phyloP scores from a whole-genome alignment of 768 basidiomycete genomes.

The Lactarius deliciosus region DNA sequence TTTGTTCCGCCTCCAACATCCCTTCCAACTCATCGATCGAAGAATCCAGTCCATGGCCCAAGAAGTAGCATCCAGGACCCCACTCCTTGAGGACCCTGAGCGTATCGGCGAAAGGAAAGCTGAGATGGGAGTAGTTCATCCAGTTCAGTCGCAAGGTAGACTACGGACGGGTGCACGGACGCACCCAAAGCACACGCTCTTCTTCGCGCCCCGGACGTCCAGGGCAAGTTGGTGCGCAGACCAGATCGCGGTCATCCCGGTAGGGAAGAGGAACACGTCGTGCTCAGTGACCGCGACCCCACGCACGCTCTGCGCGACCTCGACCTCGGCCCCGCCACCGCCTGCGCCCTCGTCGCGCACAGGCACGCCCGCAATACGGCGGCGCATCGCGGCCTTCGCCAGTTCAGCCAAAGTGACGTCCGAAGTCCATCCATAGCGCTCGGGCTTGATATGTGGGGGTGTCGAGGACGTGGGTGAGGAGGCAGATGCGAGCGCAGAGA shows the following conservation, averaged over 20 bases:
- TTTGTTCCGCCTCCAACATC: constrained; percentile 50
- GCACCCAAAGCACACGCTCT: constrained; percentile 94
- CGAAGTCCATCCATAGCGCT: constrained; percentile 91
- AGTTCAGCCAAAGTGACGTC: constrained; percentile 66
- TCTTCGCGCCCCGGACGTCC: constrained; percentile 53
- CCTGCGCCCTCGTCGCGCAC: too few relatives aligned
- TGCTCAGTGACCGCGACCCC: constrained; percentile 75
- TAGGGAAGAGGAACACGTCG: constrained; percentile 85
- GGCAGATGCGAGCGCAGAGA: constrained; percentile 58
- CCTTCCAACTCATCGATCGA: constrained; percentile 73
- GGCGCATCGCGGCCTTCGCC: constrained; percentile 87
- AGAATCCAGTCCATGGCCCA: constrained; percentile 73
- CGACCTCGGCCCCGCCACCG: constrained; percentile 46
- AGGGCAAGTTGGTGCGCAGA: constrained; percentile 75
- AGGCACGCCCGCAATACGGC: constrained; percentile 85
- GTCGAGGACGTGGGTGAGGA: constrained; percentile 33
- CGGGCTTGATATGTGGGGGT: constrained; percentile 6
- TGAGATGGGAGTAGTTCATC: constrained; percentile 35
- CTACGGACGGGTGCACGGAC: constrained; percentile 32
- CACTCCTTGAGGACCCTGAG: constrained; percentile 93
- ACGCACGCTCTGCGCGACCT: constrained; percentile 59
- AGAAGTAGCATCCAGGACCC: constrained; percentile 92
- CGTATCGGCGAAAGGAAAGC: constrained; percentile 95
- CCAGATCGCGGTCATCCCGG: constrained; percentile 96
- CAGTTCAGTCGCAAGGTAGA: too few relatives aligned